Percentiles rank a stretch among this genome's conserved stretches.
These are phyloP conservation scores for Fusarium oxysporum DNA, from an alignment of 2,329 filamentous ascomycete species.

Conservation along the genomic window DNA sequence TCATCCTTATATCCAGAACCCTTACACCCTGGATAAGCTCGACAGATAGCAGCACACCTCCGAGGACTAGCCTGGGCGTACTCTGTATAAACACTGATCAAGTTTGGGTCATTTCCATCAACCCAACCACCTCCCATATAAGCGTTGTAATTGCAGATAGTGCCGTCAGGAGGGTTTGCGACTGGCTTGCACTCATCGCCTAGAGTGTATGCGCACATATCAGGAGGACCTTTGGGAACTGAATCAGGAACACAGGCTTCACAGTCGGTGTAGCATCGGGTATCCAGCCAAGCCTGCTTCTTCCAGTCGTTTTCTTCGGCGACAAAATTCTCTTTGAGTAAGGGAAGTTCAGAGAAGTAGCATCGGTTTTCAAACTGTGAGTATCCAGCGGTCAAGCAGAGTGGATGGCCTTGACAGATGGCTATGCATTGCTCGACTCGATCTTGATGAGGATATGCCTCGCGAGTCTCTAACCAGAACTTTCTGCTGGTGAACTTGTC, in stretches of 20 bases:
- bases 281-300: not conserved
- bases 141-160: not conserved
- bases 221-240: not conserved
- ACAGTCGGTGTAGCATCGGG: not conserved
- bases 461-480: not conserved
- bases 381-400: not conserved
- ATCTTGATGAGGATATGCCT: conserved; percentile 3
- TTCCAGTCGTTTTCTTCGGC: not conserved
- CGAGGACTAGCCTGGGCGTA: not conserved
- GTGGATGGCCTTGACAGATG: conserved; percentile 1
- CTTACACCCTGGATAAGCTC: not conserved
- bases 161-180: not conserved
- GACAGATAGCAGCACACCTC: conserved; percentile 15
- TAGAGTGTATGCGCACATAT: not conserved
- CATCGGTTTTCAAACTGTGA: not conserved
- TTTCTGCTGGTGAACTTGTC: not conserved
- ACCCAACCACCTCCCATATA: conserved; percentile 1
- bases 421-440: not conserved
- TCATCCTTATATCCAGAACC: conserved; percentile 15
- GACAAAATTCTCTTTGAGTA: not conserved
- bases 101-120: not conserved
- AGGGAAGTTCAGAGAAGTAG: not conserved
- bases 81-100: not conserved
- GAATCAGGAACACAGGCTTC: not conserved
- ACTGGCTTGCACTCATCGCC: not conserved